A percentile compares a stretch with the other conserved stretches of the same genome.
Evolutionary conservation across 2,329 filamentous ascomycete genomes (phyloP).

Genomic region (Fusarium equiseti): DNA sequence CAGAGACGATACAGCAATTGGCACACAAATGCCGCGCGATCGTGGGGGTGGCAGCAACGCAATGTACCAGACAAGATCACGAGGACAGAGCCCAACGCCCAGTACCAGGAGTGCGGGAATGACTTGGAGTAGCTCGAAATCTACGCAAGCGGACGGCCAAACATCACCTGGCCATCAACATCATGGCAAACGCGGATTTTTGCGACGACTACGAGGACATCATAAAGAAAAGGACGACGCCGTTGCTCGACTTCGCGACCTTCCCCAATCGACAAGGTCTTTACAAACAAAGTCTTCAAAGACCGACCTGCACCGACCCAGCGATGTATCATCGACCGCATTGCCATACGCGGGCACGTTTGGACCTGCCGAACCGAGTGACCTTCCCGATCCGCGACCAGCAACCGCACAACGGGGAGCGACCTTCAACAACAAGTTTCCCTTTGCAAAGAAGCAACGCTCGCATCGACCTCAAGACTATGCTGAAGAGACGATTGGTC

Average conservation of each 20-base stretch:
- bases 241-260: slow-evolving; percentile 58
- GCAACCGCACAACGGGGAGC: slow-evolving; percentile 54
- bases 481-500: slow-evolving; percentile 69
- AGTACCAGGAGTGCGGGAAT: slow-evolving; percentile 72
- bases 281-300: slow-evolving; percentile 64
- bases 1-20: slow-evolving; percentile 75
- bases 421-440: slow-evolving; percentile 73
- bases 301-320: slow-evolving; percentile 57
- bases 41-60: slow-evolving; percentile 64
- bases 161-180: slow-evolving; percentile 67
- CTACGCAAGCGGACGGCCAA: slow-evolving; percentile 65
- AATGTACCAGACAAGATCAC: slow-evolving; percentile 64
- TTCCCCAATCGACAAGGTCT: slow-evolving; percentile 66
- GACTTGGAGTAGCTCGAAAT: slow-evolving; percentile 58
- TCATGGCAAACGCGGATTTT: slow-evolving; percentile 64
- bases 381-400: slow-evolving; percentile 47
- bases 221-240: slow-evolving; percentile 64
- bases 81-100: slow-evolving; percentile 85
- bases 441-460: slow-evolving; percentile 69
- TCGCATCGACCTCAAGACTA: slow-evolving; percentile 62
- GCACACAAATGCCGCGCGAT: slow-evolving; percentile 57
- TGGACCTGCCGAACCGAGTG: slow-evolving; percentile 48
- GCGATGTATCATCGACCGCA: slow-evolving; percentile 55
- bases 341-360: slow-evolving; percentile 50
- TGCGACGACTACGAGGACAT: slow-evolving; percentile 64